Evolutionary conservation across 2,329 filamentous ascomycete genomes (phyloP).

Genomic region (Blastomyces silverae): DNA sequence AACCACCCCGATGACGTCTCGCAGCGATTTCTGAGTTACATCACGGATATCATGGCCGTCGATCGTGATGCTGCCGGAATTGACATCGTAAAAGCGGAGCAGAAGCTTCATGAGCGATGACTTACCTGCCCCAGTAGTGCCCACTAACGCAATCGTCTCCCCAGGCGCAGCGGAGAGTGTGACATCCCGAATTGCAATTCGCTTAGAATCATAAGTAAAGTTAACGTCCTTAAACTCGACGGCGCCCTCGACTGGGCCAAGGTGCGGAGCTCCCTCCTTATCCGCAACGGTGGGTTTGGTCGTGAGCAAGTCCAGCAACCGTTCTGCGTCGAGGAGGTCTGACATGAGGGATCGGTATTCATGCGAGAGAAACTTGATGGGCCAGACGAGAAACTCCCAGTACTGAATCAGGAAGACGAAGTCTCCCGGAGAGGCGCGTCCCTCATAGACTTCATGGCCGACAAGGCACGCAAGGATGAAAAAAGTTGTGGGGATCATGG

Average conservation of each 20-base stretch:
- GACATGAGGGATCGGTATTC: background rate
- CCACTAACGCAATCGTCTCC: conserved; percentile 4
- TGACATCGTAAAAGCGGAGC: background rate
- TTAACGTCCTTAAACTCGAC: background rate
- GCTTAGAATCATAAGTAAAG: conserved; percentile 2
- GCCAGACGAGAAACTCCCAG: background rate
- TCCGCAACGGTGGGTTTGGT: background rate
- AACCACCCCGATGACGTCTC: background rate
- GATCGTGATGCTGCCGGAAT: conserved; percentile 1
- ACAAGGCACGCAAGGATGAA: conserved; percentile 2
- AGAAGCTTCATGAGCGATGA: conserved; percentile 9
- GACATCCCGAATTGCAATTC: background rate
- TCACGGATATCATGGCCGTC: conserved; percentile 4
- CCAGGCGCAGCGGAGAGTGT: background rate
- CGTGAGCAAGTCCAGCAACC: background rate
- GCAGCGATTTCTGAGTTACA: background rate
- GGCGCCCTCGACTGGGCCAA: background rate
- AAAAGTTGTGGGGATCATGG: background rate
- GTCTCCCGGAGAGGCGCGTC: background rate
- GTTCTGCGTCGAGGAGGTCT: conserved; percentile 2
- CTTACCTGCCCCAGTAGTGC: conserved; percentile 1
- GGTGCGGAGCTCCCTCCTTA: background rate
- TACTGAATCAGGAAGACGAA: conserved; percentile 3
- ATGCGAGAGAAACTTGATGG: background rate
- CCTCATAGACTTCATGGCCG: background rate